Evolutionary conservation across 2,329 filamentous ascomycete genomes (phyloP).

Genomic region (Penicillium capsulatum): DNA sequence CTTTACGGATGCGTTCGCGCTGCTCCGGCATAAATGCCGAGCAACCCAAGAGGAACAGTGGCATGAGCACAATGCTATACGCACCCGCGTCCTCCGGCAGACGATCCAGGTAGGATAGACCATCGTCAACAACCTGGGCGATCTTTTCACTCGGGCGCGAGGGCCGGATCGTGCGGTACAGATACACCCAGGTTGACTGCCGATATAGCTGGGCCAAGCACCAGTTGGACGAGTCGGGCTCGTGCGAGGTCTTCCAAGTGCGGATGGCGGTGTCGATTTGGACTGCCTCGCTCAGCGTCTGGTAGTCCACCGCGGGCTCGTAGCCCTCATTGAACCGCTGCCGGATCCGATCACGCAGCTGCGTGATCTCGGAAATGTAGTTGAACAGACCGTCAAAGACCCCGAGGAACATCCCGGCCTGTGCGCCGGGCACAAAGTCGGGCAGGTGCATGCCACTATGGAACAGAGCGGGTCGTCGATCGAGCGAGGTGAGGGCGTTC

Average conservation of each 20-base stretch:
- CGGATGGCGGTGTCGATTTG: slow-evolving; percentile 71
- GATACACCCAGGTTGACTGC: slow-evolving; percentile 61
- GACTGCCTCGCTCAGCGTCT: slow-evolving; percentile 66
- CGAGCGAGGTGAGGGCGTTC: slow-evolving; percentile 54
- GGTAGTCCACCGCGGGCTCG: slow-evolving; percentile 69
- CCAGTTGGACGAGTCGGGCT: slow-evolving; percentile 51
- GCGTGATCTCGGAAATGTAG: slow-evolving; percentile 73
- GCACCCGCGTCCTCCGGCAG: slow-evolving; percentile 54
- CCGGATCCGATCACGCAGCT: slow-evolving; percentile 70
- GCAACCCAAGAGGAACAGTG: slow-evolving; percentile 58
- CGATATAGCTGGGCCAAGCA: slow-evolving; percentile 57
- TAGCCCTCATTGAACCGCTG: slow-evolving; percentile 58
- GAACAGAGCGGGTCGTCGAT: slow-evolving; percentile 51
- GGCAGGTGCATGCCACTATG: slow-evolving; percentile 53
- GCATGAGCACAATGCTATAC: slow-evolving; percentile 58
- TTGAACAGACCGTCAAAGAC: slow-evolving; percentile 78
- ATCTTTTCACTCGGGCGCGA: slow-evolving; percentile 55
- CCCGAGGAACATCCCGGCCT: slow-evolving; percentile 64
- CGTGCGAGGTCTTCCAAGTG: slow-evolving; percentile 64
- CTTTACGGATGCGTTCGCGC: slow-evolving; percentile 51
- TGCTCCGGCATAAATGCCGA: slow-evolving; percentile 56
- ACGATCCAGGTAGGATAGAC: slow-evolving; percentile 53
- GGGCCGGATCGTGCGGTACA: slow-evolving; percentile 58
- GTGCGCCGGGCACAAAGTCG: slow-evolving; percentile 52
- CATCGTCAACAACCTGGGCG: slow-evolving; percentile 55